A percentile compares a stretch with the other conserved stretches of the same genome.
Conservation (phyloP, 1,284 basidiomycete species). For the Blastosporella zonata region DNA sequence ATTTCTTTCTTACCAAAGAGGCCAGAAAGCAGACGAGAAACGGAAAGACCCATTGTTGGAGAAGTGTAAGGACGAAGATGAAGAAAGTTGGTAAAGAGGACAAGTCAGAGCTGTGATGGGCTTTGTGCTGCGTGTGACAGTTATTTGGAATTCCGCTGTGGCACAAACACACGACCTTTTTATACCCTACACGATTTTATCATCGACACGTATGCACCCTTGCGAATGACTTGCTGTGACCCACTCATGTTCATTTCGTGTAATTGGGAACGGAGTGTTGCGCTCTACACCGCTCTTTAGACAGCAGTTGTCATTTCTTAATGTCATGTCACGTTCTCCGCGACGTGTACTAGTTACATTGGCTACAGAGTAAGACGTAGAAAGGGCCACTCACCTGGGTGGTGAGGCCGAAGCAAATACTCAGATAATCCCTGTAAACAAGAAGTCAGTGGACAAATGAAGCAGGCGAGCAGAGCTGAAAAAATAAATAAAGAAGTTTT, state of each 20-base stretch:
- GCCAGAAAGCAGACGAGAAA: conserved; percentile 79
- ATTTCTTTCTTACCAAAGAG: conserved; percentile 99
- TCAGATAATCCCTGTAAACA: no score
- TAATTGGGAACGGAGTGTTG: not conserved
- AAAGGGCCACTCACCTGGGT: not conserved
- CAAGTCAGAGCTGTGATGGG: conserved; percentile 32
- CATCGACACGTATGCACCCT: conserved; percentile 9
- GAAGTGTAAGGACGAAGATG: conserved; percentile 29
- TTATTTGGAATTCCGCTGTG: conserved; percentile 38
- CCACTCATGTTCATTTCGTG: not conserved
- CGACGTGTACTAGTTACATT: no score
- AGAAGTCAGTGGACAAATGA: not conserved
- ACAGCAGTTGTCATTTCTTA: not conserved
- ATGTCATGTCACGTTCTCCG: conserved; percentile 2
- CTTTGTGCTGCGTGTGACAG: conserved; percentile 38
- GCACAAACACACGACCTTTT: conserved; percentile 22
- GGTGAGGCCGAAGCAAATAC: no score
- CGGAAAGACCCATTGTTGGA: conserved; percentile 78
- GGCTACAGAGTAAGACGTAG: not conserved
- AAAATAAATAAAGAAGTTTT: not conserved
- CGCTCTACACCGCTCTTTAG: not conserved
- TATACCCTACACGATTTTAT: conserved; percentile 7
- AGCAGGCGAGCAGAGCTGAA: not conserved
- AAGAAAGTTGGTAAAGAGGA: conserved; percentile 35
- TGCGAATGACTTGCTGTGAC: not conserved